Evolutionary conservation across 805 yeast genomes (phyloP).

Genomic region (Candida sakaeoensis): DNA sequence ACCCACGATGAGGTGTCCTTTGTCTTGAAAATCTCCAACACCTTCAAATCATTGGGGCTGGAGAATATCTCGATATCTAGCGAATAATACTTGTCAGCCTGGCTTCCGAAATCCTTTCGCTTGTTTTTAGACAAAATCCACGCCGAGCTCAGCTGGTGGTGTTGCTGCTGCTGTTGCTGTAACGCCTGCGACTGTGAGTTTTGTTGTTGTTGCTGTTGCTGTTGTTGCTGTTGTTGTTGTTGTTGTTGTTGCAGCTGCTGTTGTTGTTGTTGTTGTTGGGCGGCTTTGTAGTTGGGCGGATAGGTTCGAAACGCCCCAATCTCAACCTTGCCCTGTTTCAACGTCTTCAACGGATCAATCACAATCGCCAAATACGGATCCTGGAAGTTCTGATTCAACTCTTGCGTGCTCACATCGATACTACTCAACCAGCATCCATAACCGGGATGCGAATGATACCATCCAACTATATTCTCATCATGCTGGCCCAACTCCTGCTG

Average conservation of each 20-base stretch:
- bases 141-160: too few species aligned
- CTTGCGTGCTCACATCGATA: conserved; percentile 88
- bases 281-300: conserved; percentile 20
- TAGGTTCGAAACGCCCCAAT: conserved; percentile 88
- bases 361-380: conserved; percentile 91
- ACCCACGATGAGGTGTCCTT: conserved; percentile 21
- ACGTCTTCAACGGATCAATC: conserved; percentile 74
- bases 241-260: too few species aligned
- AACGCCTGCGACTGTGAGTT: too few species aligned
- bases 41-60: conserved; percentile 44
- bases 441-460: conserved; percentile 98
- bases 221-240: too few species aligned
- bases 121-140: conserved; percentile 45
- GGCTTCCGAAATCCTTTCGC: conserved; percentile 64
- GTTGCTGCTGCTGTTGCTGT: too few species aligned
- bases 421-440: conserved; percentile 96
- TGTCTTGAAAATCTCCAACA: conserved; percentile 17
- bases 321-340: conserved; percentile 61
- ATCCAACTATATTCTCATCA: conserved; percentile 77
- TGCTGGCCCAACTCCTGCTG: conserved; percentile 39
- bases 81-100: conserved; percentile 65
- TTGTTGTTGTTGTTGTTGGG: conserved; percentile 14
- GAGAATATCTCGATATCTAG: conserved; percentile 59
- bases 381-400: conserved; percentile 79
- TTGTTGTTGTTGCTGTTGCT: too few species aligned